Evolutionary conservation across 2,329 filamentous ascomycete species (phyloP).

Genomic region (Gremmenia infestans): DNA sequence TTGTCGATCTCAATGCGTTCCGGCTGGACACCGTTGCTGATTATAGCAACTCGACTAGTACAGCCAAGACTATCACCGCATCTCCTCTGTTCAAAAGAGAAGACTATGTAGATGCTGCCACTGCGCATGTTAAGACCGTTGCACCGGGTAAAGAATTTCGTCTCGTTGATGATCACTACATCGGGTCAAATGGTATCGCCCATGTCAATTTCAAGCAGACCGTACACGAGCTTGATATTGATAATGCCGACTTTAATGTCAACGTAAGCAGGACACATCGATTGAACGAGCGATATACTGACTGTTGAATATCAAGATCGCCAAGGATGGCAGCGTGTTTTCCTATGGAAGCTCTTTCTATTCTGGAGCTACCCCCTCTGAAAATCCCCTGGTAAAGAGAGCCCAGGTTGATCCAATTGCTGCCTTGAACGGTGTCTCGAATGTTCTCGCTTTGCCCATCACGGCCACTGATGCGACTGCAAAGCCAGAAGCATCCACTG

Average conservation of each 20-base stretch:
- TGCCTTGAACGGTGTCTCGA: conserved; percentile 34
- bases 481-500: conserved; percentile 4
- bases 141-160: conserved; percentile 42
- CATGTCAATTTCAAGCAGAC: conserved; percentile 59
- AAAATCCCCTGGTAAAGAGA: conserved; percentile 37
- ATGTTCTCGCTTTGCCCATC: conserved; percentile 12
- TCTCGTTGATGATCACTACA: conserved; percentile 47
- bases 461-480: conserved; percentile 6
- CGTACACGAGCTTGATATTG: conserved; percentile 51
- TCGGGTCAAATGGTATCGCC: conserved; percentile 48
- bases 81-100: conserved; percentile 8
- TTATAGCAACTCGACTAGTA: conserved; percentile 9
- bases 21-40: conserved; percentile 10
- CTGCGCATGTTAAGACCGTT: conserved; percentile 38
- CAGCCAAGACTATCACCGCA: neutral
- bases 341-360: conserved; percentile 50
- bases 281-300: neutral
- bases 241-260: conserved; percentile 41
- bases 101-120: conserved; percentile 41
- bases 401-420: conserved; percentile 38
- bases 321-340: conserved; percentile 48
- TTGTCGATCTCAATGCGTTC: conserved; percentile 14
- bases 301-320: conserved; percentile 40
- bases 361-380: conserved; percentile 40
- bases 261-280: conserved; percentile 11